These are phyloP conservation scores for Leishmania gerbilli DNA, from an alignment of 208 protist species.

Conservation along the genomic window DNA sequence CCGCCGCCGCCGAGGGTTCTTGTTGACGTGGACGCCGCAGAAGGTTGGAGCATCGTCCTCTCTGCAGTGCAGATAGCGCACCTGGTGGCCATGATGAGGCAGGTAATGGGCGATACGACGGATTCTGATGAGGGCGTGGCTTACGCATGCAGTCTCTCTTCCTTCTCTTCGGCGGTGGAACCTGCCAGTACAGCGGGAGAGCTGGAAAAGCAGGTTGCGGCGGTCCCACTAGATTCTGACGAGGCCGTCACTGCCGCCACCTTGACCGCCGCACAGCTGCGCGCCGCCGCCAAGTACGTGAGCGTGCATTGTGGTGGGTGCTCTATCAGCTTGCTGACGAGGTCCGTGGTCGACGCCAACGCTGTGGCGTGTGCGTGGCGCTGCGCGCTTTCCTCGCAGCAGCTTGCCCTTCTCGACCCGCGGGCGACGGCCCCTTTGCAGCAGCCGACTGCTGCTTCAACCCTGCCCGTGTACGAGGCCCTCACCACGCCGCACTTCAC, in stretches of 20 bases:
- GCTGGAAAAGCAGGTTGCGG: neutral
- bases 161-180: neutral
- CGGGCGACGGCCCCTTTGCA: neutral
- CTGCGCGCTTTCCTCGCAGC: slow-evolving; percentile 12
- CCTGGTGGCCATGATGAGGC: slow-evolving; percentile 9
- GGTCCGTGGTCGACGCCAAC: slow-evolving; percentile 1
- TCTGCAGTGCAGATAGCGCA: slow-evolving; percentile 25
- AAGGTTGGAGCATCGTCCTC: slow-evolving; percentile 30
- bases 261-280: slow-evolving; percentile 16
- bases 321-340: slow-evolving; percentile 27
- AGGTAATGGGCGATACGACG: neutral
- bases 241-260: slow-evolving; percentile 16
- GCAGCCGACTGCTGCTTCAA: neutral
- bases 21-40: slow-evolving; percentile 19
- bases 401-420: slow-evolving; percentile 13
- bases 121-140: neutral
- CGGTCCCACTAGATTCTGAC: slow-evolving; percentile 7
- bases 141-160: neutral
- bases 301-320: slow-evolving; percentile 29
- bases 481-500: slow-evolving; percentile 33
- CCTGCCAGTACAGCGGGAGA: neutral
- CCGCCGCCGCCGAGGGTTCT: slow-evolving; percentile 8
- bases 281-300: slow-evolving; percentile 20
- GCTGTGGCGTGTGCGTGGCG: slow-evolving; percentile 29
- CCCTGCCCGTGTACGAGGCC: slow-evolving; percentile 27